A percentile compares a stretch with the other conserved stretches of the same genome.
Conservation (phyloP, 495 filamentous ascomycete species). For the Penicillium flavigenum region DNA sequence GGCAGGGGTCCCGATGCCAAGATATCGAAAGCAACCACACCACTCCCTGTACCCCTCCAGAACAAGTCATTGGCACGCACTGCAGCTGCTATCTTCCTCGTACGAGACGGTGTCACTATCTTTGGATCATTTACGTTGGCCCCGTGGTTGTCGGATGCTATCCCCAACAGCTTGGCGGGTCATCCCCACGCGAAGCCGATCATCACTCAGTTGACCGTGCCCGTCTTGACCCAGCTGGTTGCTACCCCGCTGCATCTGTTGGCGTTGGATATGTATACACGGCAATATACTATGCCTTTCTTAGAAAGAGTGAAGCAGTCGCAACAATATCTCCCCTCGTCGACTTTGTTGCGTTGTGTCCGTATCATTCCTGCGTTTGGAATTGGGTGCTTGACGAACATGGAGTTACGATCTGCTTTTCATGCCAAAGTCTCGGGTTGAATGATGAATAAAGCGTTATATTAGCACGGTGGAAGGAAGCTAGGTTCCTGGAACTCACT, state of each 20-base stretch:
- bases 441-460: too few species aligned
- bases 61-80: conserved; percentile 18
- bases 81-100: conserved; percentile 52
- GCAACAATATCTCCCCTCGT: conserved; percentile 26
- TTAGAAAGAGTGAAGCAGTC: conserved; percentile 26
- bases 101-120: conserved; percentile 40
- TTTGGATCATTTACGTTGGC: conserved; percentile 41
- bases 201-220: conserved; percentile 36
- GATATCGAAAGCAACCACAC: background rate
- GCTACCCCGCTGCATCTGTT: conserved; percentile 39
- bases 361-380: conserved; percentile 42
- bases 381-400: conserved; percentile 33
- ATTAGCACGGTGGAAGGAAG: too few species aligned
- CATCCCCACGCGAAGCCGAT: conserved; percentile 30
- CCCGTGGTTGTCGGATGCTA: conserved; percentile 19
- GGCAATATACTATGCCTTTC: conserved; percentile 24
- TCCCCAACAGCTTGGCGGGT: conserved; percentile 27
- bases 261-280: conserved; percentile 35
- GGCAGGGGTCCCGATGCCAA: conserved; percentile 9
- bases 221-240: conserved; percentile 34
- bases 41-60: conserved; percentile 8
- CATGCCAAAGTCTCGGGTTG: conserved; percentile 12
- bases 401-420: conserved; percentile 30
- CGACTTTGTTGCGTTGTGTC: conserved; percentile 32
- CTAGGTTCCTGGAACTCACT: too few species aligned